Evolutionary conservation across 2,329 filamentous ascomycete species (phyloP), one percentile per base, ranked within the genome.

Genomic region (Tothia fuscella): DNA sequence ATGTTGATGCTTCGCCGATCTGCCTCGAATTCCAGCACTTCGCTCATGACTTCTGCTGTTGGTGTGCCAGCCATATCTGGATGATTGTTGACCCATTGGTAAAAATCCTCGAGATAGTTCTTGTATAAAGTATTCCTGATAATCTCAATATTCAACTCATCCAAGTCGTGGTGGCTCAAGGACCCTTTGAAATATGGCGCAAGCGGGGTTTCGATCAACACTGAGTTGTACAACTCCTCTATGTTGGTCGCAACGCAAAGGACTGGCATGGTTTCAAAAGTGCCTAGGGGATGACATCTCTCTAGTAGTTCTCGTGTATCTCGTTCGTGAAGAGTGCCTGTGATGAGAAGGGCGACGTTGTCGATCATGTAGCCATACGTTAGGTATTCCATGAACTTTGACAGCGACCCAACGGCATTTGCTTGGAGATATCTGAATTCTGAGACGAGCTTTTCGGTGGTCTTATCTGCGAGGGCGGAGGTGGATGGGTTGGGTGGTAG

Each of bases 311-410:
- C 91, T 46, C 88, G 80, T 3, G 91, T 98, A 61, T 98, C 91
- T 59, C 91, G 78, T 67, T 98, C 93, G 65, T 98, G 91, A 22
- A 98, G 75, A 10, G 91, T 98, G 48, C 91, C 91, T 17, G 91
- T 98, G 63, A 98, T 98, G 56, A 98, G 78, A 30, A 98, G 80
- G 29, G 93, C 91, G 41, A 98, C 87, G 56, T 98, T 98, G 67
- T 98, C 91, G 64, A 98, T 98, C 91, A 98, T 98, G 72, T 98
- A 98, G 48, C 88, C 89, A 61, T 98, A 98, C 1, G 91, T 98
- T 47, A 98, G 71, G 64, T 94, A 98, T 63, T 96, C 87, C 76
- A 98, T 87, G 63, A 98, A 98, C 59, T 85, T 87, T 48, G 88
- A 81, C 28, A 95, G 77, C 1, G 87, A 85, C 13, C 91, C 91